Evolutionary conservation across 2,329 filamentous ascomycete genomes (phyloP).

Genomic region (Fusarium nygamai): DNA sequence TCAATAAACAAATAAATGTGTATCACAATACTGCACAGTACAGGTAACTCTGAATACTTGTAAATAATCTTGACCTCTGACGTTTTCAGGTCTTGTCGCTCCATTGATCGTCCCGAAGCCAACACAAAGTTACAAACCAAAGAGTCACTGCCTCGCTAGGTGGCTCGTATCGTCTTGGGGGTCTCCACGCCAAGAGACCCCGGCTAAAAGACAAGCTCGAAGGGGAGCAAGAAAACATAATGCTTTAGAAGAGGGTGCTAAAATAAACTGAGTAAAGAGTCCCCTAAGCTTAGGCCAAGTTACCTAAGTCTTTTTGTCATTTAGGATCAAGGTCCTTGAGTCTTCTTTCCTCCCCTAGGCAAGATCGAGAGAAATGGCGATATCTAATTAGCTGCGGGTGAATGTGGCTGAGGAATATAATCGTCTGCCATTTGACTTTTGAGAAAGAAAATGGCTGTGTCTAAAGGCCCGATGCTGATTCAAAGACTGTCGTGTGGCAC

Average conservation of each 20-base stretch:
- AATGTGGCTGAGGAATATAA: constrained; percentile 7
- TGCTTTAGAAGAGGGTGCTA: too few species aligned
- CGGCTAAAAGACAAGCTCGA: constrained; percentile 6
- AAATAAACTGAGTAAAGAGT: too few species aligned
- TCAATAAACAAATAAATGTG: background rate
- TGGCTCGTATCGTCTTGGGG: constrained; percentile 25
- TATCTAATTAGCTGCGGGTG: constrained; percentile 4
- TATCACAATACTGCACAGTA: background rate
- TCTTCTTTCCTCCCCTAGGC: background rate
- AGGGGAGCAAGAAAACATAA: too few species aligned
- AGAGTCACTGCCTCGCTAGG: constrained; percentile 28
- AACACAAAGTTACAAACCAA: constrained; percentile 6
- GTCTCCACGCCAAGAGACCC: constrained; percentile 15
- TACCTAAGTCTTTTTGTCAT: too few species aligned
- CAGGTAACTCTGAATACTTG: background rate
- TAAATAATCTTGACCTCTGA: background rate
- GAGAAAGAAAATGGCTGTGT: constrained; percentile 2
- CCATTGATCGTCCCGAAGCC: constrained; percentile 25
- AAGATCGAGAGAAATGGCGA: constrained; percentile 2
- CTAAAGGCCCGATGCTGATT: constrained; percentile 20
- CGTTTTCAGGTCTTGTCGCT: background rate
- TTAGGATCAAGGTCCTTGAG: too few species aligned
- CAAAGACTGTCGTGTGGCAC: constrained; percentile 7
- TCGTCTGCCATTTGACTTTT: constrained; percentile 3
- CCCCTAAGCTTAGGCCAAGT: too few species aligned